Evolutionary conservation across 495 filamentous ascomycete species (phyloP), one percentile per base, ranked within the genome.

Genomic region (Penicillium pulvis): DNA sequence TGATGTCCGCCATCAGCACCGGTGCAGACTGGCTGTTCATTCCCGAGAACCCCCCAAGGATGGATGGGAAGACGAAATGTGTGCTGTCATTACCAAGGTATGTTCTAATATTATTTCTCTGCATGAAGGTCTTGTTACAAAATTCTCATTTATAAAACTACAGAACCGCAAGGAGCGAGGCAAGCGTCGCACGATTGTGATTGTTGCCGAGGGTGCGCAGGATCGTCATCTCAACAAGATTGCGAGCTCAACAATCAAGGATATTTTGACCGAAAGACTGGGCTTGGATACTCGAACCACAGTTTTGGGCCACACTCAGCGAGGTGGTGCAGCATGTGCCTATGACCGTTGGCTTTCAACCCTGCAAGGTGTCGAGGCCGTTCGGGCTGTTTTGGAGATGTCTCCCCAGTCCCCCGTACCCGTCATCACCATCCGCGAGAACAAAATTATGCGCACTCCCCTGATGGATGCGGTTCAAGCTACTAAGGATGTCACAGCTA

Each of bases 21-120:
- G 95, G 94, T 28, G 93, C 95, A 6, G 95, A 99, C 74, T 99
- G 95, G 76, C 82, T 98, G 46, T 96, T 99, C 73, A 89, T 98
- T 48, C 95, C 95, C 0, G 95, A 99, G 77, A 96, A 92, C 95
- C 95, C 56, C 90, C 93, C 14, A 80, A 82, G 52, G 85, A 89
- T 23, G 87, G 91, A 61, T 99, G 95, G 95, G 86, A 88, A 68
- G 82, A 90, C 39, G 86, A 95, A 45, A 98, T 99, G 95, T 91
- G 87, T 63, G 67, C 76, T 3, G 83, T 92, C 55, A 87, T 99
- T 39, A 83, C 81, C 42, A 88, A 90, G 78, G 92, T 93, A 67
- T 56, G 81, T 72, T 30, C 26, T 53, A 5, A 2, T 14, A 6
- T 9, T 30, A 23, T 20, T 12, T 31, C 3, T 28, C 12, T 16